Conservation (phyloP, 1,284 basidiomycete genomes). For the Exobasidium cylindrosporum region DNA sequence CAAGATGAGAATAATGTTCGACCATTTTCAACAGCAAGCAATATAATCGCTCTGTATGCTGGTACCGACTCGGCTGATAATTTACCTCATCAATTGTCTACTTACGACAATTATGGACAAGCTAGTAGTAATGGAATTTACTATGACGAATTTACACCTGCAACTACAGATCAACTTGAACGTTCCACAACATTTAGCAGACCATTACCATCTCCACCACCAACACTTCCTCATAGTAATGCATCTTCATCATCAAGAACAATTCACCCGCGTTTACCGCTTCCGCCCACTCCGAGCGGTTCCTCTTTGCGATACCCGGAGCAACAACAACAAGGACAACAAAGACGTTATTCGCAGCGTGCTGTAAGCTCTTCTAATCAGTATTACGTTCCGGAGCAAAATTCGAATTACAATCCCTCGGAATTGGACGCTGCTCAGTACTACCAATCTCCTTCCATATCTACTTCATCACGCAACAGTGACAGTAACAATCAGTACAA, state of each 20-base stretch:
- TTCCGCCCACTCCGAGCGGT: background rate
- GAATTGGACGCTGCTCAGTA: background rate
- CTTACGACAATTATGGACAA: background rate
- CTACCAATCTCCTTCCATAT: background rate
- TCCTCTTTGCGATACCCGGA: background rate
- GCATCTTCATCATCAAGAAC: background rate
- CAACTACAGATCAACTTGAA: background rate
- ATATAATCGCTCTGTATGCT: conserved; percentile 5
- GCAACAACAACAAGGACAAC: no score
- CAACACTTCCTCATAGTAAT: background rate
- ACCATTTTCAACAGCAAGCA: background rate
- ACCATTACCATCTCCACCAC: background rate
- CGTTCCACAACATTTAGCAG: background rate
- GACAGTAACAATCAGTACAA: background rate
- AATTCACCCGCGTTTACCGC: background rate
- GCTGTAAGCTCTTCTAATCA: background rate
- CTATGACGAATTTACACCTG: background rate
- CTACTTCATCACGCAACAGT: background rate
- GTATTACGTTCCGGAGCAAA: background rate
- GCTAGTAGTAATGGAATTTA: background rate
- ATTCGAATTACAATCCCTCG: background rate
- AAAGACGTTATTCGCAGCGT: background rate
- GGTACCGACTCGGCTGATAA: background rate
- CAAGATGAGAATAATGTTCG: conserved; percentile 16
- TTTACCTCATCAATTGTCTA: no score